A percentile compares a stretch with the other conserved stretches of the same genome.
Conservation (phyloP, 306 rosid genomes). For the Crataegus laevigata region DNA sequence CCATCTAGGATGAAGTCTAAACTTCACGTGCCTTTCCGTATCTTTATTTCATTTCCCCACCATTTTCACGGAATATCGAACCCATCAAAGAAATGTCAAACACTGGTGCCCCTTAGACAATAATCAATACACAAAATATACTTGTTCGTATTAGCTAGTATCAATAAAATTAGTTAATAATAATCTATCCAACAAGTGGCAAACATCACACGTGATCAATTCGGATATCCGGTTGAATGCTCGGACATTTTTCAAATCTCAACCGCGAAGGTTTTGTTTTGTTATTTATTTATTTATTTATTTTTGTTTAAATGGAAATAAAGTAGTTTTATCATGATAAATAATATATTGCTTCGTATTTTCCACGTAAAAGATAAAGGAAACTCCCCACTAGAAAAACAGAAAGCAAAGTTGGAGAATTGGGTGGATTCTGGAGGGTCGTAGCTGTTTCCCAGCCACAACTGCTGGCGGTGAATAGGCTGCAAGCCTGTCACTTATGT, state of each 20-base stretch:
- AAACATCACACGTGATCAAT: neutral
- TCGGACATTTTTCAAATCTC: neutral
- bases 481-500: neutral
- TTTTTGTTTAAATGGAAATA: neutral
- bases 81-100: too few relatives aligned
- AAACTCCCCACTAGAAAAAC: neutral
- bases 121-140: too few relatives aligned
- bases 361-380: neutral
- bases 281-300: neutral
- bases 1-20: too few relatives aligned
- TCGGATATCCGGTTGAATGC: neutral
- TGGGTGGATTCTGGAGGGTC: neutral
- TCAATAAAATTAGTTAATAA: neutral
- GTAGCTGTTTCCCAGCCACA: neutral
- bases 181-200: neutral
- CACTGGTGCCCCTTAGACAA: too few relatives aligned
- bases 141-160: neutral
- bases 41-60: too few relatives aligned
- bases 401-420: neutral
- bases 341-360: neutral
- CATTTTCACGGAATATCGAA: too few relatives aligned
- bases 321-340: neutral
- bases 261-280: neutral
- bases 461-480: neutral
- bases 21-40: too few relatives aligned